Conservation (phyloP, 2,329 filamentous ascomycete species). For the Amylocarpus encephaloides region DNA sequence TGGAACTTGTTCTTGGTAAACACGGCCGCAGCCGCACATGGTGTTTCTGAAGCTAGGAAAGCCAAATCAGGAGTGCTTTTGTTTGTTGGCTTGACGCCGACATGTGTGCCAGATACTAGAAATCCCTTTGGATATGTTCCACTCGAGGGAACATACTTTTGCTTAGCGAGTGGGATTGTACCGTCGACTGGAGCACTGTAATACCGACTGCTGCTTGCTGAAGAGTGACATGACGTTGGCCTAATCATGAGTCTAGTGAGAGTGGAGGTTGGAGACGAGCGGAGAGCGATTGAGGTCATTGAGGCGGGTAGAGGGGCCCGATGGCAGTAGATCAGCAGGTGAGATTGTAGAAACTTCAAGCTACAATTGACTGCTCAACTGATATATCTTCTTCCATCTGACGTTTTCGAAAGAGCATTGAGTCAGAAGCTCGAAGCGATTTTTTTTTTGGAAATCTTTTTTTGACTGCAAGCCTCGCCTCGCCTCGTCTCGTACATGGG, state of each 20-base stretch:
- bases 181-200: slow-evolving; percentile 56
- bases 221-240: slow-evolving; percentile 20
- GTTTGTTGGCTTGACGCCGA: slow-evolving; percentile 90
- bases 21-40: slow-evolving; percentile 82
- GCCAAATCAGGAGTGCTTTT: slow-evolving; percentile 87
- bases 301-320: background rate
- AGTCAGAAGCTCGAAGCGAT: slow-evolving; percentile 2
- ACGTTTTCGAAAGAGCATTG: background rate
- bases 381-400: background rate
- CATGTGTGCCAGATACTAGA: slow-evolving; percentile 76
- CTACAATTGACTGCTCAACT: background rate
- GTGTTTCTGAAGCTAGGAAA: slow-evolving; percentile 76
- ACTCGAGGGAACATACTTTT: slow-evolving; percentile 79
- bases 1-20: slow-evolving; percentile 99
- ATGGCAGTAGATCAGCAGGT: background rate
- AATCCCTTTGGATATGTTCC: slow-evolving; percentile 92
- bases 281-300: slow-evolving; percentile 26
- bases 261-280: slow-evolving; percentile 17
- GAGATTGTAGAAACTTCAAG: background rate
- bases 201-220: slow-evolving; percentile 31
- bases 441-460: too few relatives aligned
- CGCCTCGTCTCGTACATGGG: background rate
- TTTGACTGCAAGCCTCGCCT: background rate
- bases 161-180: slow-evolving; percentile 68
- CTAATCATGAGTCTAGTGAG: slow-evolving; percentile 21